phyloP scores from a whole-genome alignment of 768 basidiomycete genomes.

The Kwoniella sp. region DNA sequence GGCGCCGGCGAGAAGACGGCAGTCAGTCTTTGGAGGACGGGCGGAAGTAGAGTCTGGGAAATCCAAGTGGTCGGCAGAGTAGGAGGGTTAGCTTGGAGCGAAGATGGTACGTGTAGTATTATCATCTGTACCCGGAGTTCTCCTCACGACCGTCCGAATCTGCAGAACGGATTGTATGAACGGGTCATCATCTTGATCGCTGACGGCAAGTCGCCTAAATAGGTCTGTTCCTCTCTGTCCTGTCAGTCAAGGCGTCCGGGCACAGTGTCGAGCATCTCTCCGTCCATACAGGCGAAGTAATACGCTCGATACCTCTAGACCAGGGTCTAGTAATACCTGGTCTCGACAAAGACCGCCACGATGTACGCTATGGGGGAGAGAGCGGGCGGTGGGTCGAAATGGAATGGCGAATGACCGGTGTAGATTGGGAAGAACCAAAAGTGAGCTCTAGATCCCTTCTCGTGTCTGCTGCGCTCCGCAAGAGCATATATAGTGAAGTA shows the following conservation, averaged over 20 bases:
- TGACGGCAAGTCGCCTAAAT: too few species aligned
- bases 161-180: too few species aligned
- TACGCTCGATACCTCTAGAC: conserved; percentile 25
- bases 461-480: not conserved
- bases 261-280: conserved; percentile 36
- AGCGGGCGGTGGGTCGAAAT: conserved; percentile 26
- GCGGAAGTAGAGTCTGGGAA: conserved; percentile 47
- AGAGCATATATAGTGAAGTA: not conserved
- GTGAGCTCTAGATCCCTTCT: conserved; percentile 13
- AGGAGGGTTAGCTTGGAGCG: conserved; percentile 39
- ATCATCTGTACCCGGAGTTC: too few species aligned
- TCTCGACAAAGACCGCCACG: not conserved
- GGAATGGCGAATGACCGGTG: conserved; percentile 26
- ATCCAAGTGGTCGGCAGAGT: conserved; percentile 28
- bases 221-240: conserved; percentile 38
- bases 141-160: too few species aligned
- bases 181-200: too few species aligned
- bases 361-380: not conserved
- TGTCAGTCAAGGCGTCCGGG: conserved; percentile 8
- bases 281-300: conserved; percentile 38
- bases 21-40: conserved; percentile 23
- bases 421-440: conserved; percentile 21
- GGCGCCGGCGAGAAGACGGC: conserved; percentile 9
- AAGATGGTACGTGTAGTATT: conserved; percentile 32
- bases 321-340: not conserved